Percentiles rank a stretch among this genome's conserved stretches.
Evolutionary conservation across 1,284 basidiomycete species (phyloP).

Genomic region (Sanghuangporus baumii): DNA sequence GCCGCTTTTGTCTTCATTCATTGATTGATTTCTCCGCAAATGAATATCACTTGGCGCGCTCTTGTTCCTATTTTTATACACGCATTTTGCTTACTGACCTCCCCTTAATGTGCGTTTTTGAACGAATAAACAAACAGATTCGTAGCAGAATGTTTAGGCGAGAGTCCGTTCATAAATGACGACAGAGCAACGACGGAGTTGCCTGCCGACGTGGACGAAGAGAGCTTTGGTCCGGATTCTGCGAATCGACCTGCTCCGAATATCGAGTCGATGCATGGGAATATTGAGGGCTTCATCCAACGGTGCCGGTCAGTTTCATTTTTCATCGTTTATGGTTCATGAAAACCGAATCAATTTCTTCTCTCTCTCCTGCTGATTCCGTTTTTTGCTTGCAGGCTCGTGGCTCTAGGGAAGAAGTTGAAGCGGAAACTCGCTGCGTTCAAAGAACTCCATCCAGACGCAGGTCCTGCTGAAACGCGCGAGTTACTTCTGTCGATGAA

Average conservation of each 20-base stretch:
- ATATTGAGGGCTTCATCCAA: slow-evolving; percentile 25
- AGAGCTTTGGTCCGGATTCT: slow-evolving; percentile 41
- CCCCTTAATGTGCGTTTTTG: slow-evolving; percentile 14
- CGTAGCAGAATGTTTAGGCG: slow-evolving; percentile 58
- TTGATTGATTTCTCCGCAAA: neutral
- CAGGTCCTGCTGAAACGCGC: slow-evolving; percentile 25
- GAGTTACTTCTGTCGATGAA: slow-evolving; percentile 54
- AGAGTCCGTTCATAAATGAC: slow-evolving; percentile 50
- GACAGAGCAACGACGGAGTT: slow-evolving; percentile 41
- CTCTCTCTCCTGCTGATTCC: neutral
- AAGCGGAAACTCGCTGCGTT: slow-evolving; percentile 34
- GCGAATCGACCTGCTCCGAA: slow-evolving; percentile 35
- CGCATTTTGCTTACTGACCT: neutral
- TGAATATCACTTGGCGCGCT: neutral
- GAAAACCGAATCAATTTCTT: neutral
- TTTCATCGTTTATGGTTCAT: neutral
- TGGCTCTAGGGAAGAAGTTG: slow-evolving; percentile 45
- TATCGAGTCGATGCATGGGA: slow-evolving; percentile 26
- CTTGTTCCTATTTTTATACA: neutral
- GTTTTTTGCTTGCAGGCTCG: slow-evolving; percentile 29
- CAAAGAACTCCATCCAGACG: slow-evolving; percentile 32
- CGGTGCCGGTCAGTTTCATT: slow-evolving; percentile 24
- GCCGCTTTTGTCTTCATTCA: neutral
- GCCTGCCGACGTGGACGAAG: slow-evolving; percentile 46
- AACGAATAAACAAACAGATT: slow-evolving; percentile 38